Evolutionary conservation across 371 early-diverging fungal species (phyloP).

Genomic region (Mortierella sp.): DNA sequence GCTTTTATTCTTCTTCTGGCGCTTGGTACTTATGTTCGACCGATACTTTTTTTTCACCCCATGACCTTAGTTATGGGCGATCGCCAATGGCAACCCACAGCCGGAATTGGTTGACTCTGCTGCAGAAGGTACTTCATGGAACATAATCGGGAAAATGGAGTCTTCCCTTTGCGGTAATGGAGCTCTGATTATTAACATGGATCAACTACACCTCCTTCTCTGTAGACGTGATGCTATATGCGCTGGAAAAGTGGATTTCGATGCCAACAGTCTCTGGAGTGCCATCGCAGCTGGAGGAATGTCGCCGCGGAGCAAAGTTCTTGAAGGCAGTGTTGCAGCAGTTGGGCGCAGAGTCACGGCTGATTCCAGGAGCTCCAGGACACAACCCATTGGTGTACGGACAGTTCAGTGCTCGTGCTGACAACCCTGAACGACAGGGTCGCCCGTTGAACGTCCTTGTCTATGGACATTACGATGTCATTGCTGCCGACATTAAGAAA

Average conservation of each 20-base stretch:
- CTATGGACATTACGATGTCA: conserved; percentile 92
- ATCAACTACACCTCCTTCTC: neutral
- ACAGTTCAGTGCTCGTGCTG: conserved; percentile 64
- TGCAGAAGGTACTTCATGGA: conserved; percentile 28
- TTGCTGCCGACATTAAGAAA: conserved; percentile 71
- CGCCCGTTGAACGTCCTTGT: conserved; percentile 72
- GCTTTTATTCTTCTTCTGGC: no score
- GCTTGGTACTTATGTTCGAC: neutral
- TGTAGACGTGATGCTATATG: conserved; percentile 71
- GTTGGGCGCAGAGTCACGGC: conserved; percentile 78
- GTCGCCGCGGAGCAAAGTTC: conserved; percentile 82
- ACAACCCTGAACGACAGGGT: neutral
- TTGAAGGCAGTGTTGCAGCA: conserved; percentile 78
- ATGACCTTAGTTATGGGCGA: conserved; percentile 32
- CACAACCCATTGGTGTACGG: conserved; percentile 85
- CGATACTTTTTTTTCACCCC: neutral
- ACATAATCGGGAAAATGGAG: neutral
- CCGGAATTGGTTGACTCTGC: conserved; percentile 31
- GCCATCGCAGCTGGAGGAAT: conserved; percentile 76
- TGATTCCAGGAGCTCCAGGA: conserved; percentile 76
- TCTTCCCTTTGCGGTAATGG: neutral
- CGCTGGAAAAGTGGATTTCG: conserved; percentile 79
- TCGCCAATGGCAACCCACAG: conserved; percentile 25
- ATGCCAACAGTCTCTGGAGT: conserved; percentile 80
- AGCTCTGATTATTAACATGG: neutral